A percentile compares a stretch with the other conserved stretches of the same genome.
phyloP scores from a whole-genome alignment of 2,329 filamentous ascomycete genomes.

The Nannizziopsis arthrosporioides region DNA sequence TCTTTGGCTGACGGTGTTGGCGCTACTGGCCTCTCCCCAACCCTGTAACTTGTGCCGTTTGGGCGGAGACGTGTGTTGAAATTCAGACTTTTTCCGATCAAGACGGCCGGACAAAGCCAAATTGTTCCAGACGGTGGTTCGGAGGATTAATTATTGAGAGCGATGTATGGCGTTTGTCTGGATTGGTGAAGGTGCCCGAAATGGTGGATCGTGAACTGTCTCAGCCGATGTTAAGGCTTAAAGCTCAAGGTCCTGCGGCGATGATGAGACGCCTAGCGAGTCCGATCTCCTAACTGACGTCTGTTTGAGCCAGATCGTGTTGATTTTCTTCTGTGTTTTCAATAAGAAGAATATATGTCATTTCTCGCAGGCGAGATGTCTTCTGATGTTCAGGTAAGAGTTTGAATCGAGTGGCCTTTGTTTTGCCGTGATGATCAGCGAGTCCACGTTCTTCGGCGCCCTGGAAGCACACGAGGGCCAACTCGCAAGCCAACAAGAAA shows the following conservation, averaged over 20 bases:
- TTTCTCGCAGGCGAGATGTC: too few relatives aligned
- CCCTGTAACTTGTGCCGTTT: slow-evolving; percentile 3
- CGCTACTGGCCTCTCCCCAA: too few relatives aligned
- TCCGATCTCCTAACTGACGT: neutral
- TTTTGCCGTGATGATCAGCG: too few relatives aligned
- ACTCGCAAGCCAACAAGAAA: too few relatives aligned
- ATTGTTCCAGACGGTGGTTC: neutral
- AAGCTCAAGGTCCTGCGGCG: slow-evolving; percentile 1
- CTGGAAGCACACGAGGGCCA: too few relatives aligned
- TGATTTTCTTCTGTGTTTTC: too few relatives aligned
- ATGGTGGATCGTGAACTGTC: neutral
- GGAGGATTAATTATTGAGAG: neutral
- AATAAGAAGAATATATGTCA: too few relatives aligned
- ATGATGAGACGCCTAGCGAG: slow-evolving; percentile 3
- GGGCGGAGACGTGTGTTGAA: neutral
- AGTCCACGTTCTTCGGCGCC: too few relatives aligned
- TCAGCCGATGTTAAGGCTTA: neutral
- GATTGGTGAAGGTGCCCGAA: neutral
- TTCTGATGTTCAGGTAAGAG: too few relatives aligned
- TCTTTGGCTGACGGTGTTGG: too few relatives aligned
- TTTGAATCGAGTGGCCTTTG: too few relatives aligned
- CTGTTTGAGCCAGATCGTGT: too few relatives aligned
- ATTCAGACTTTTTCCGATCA: neutral
- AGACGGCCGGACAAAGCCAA: neutral
- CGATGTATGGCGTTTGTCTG: slow-evolving; percentile 1